phyloP scores from a whole-genome alignment of 306 rosid species.

The Corylus heterophylla region DNA sequence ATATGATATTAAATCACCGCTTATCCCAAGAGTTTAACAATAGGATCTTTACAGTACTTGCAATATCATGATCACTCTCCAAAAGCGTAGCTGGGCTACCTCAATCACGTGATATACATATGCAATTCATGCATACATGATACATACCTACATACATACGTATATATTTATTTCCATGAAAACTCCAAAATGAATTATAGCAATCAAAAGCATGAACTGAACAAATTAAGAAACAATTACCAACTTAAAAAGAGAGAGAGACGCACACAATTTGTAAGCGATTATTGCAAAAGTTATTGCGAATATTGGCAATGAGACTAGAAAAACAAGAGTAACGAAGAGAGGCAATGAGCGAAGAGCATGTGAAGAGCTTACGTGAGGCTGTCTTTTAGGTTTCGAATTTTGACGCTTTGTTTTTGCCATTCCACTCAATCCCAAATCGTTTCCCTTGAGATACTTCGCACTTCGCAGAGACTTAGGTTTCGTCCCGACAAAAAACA shows the following conservation, averaged over 20 bases:
- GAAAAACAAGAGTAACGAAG: not conserved
- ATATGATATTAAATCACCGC: no score
- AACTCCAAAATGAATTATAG: not conserved
- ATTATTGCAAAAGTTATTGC: not conserved
- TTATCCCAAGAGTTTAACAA: no score
- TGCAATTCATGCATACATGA: not conserved
- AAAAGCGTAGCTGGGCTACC: not conserved
- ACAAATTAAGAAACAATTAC: not conserved
- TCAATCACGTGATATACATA: not conserved
- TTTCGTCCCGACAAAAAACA: not conserved
- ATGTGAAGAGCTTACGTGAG: conserved; percentile 26
- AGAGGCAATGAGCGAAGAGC: not conserved
- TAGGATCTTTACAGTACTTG: not conserved
- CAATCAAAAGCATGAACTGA: not conserved
- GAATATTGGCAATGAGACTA: not conserved
- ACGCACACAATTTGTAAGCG: not conserved
- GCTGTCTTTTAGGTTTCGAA: conserved; percentile 31
- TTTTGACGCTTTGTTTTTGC: conserved; percentile 35
- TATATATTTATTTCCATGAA: not conserved
- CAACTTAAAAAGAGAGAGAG: not conserved
- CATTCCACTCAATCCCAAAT: conserved; percentile 6
- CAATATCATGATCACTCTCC: not conserved
- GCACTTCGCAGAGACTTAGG: not conserved
- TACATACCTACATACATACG: no score
- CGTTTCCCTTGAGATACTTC: not conserved